Percentiles rank a stretch among this genome's conserved stretches.
Evolutionary conservation across 225 moss, liverwort and hornwort genomes (phyloP).

Genomic region (Asterella californica): DNA sequence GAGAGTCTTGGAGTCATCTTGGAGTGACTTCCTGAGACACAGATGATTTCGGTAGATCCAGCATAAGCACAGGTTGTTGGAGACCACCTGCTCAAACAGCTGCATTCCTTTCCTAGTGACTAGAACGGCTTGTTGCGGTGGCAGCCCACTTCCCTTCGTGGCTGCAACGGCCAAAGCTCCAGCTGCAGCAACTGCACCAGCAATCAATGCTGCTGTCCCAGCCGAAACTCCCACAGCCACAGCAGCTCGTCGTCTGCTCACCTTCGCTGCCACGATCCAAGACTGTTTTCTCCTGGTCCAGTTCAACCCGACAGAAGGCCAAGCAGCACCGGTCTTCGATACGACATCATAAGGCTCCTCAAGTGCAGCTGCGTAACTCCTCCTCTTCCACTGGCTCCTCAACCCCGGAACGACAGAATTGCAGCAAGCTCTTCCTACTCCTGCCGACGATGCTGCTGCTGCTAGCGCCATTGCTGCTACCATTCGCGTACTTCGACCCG

Average conservation of each 20-base stretch:
- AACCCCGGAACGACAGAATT: background rate
- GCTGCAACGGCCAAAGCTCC: constrained; percentile 35
- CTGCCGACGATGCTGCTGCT: background rate
- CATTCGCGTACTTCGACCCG: background rate
- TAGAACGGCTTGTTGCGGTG: constrained; percentile 40
- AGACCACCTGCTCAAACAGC: constrained; percentile 64
- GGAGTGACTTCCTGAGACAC: too few species aligned
- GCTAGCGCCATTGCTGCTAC: constrained; percentile 10
- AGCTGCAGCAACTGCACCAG: constrained; percentile 50
- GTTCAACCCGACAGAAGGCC: background rate
- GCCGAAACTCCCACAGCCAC: constrained; percentile 44
- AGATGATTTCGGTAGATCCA: too few species aligned
- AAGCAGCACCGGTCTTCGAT: background rate
- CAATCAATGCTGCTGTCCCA: constrained; percentile 40
- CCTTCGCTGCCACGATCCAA: background rate
- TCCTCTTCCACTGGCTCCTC: background rate
- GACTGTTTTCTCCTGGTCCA: background rate
- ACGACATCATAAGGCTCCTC: background rate
- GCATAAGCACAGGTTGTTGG: too few species aligned
- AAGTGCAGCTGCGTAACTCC: background rate
- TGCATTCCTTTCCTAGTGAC: constrained; percentile 76
- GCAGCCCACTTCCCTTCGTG: constrained; percentile 34
- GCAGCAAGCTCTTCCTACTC: background rate
- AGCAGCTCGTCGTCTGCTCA: constrained; percentile 25
- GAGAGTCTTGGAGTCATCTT: too few species aligned